Evolutionary conservation across 768 basidiomycete species (phyloP), one percentile per base, ranked within the genome.

Genomic region (Macrolepiota dolichaula): DNA sequence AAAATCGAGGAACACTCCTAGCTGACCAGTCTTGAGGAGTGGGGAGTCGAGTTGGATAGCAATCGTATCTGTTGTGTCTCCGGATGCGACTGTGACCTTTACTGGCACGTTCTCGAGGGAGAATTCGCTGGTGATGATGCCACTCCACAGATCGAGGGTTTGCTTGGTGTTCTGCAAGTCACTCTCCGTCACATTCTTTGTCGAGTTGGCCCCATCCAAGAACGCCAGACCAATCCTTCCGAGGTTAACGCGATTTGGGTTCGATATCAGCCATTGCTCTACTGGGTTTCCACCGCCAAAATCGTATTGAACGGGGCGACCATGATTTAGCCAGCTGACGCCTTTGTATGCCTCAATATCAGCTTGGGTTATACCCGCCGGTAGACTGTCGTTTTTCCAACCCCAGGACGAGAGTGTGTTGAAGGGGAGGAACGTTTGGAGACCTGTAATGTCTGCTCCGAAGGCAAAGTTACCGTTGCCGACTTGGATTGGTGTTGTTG

Each of bases 401-500:
- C 81, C 83, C 85, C 85, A 85, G 13, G 78, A 79, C 9, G 83
- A 81, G 74, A 86, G 76, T 62, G 76, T 85, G 10, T 79, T 80
- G 68, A 76, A 85, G 4, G 83, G 82, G 36, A 75, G 74, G 70
- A 85, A 79, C 0, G 84, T 85, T 68, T 86, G 85, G 15, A 86
- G 75, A 11, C 83, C 81, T 0, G 84, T 84, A 22, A 85, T 70
- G 68, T 85, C 85, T 7, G 81, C 79, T 22, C 82, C 82, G 63
- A 86, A 85, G 17, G 83, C 84, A 62, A 86, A 85, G 68, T 84
- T 81, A 15, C 85, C 84, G 68, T 85, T 86, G 13, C 85, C 85
- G 53, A 85, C 74, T 69, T 85, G 85, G 76, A 85, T 78, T 4
- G 84, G 84, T 12, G 83, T 84, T 36, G 70, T 72, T 24, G 66